Conservation (phyloP, 345 rosid species). For the Citrus unshiu region DNA sequence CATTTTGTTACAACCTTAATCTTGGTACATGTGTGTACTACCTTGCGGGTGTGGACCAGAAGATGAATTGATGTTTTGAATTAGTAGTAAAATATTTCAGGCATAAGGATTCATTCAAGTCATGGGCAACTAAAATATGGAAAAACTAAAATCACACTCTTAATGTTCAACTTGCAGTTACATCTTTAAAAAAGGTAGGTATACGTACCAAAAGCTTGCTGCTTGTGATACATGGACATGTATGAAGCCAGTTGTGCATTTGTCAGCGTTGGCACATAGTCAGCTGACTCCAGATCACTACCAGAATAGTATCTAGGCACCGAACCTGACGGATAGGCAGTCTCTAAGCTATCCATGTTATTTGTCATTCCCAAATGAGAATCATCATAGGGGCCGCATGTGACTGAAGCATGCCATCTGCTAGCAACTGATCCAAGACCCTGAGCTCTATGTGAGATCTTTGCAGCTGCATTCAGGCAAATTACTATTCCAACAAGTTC, state of each 20-base stretch:
- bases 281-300: constrained; percentile 50
- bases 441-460: constrained; percentile 36
- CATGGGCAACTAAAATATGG: not conserved
- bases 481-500: constrained; percentile 34
- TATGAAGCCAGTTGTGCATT: constrained; percentile 31
- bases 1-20: not conserved
- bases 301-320: constrained; percentile 34
- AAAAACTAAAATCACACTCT: not conserved
- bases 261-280: constrained; percentile 33
- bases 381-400: constrained; percentile 27
- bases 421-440: constrained; percentile 28
- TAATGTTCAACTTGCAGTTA: not conserved
- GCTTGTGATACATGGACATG: constrained; percentile 26
- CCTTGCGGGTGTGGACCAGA: not conserved
- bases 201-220: constrained; percentile 35
- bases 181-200: not conserved
- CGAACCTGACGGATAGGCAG: constrained; percentile 11
- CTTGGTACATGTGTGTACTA: not conserved
- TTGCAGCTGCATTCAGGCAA: constrained; percentile 40
- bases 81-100: not conserved
- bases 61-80: not conserved
- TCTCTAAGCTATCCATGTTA: constrained; percentile 28
- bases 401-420: constrained; percentile 55
- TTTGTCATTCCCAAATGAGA: constrained; percentile 22
- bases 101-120: not conserved